Percentiles rank a stretch among this genome's conserved stretches.
phyloP scores from a whole-genome alignment of 2,329 filamentous ascomycete species.

The Diaporthe nobilis region DNA sequence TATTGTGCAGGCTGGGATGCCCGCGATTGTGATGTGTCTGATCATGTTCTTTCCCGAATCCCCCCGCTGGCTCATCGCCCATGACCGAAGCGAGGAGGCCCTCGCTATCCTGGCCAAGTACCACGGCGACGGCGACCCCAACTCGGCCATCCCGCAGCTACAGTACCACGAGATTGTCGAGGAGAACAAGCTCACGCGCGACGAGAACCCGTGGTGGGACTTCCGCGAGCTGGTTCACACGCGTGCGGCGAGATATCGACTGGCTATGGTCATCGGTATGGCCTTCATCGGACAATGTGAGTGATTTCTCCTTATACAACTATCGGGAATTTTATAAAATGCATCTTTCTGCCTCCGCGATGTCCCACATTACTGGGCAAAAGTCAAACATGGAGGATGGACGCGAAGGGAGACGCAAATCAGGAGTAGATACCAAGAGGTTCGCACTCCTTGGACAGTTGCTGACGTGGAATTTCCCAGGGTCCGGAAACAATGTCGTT shows the following conservation, averaged over 20 bases:
- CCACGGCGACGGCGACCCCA: conserved; percentile 56
- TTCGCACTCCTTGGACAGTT: neutral
- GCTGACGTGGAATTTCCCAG: neutral
- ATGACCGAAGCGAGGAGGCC: conserved; percentile 49
- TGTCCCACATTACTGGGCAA: neutral
- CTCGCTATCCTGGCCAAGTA: conserved; percentile 51
- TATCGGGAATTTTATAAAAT: fast-evolving
- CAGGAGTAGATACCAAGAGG: neutral
- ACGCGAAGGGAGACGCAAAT: too few relatives aligned
- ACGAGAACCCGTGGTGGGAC: conserved; percentile 62
- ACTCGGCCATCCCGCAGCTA: conserved; percentile 56
- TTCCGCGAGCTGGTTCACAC: conserved; percentile 59
- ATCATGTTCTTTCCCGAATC: conserved; percentile 52
- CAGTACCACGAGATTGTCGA: conserved; percentile 58
- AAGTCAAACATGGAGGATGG: too few relatives aligned
- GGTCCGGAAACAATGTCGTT: conserved; percentile 55
- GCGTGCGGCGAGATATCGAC: conserved; percentile 55
- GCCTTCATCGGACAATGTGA: conserved; percentile 60
- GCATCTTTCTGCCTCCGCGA: neutral
- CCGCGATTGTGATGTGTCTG: conserved; percentile 53
- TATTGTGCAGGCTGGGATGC: conserved; percentile 60
- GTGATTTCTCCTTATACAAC: neutral
- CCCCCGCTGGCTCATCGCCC: conserved; percentile 51
- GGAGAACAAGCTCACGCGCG: conserved; percentile 55
- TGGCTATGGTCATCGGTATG: conserved; percentile 57